Percentiles rank a stretch among this genome's conserved stretches.
These are phyloP conservation scores for Moesziomyces aphidis DNA, from an alignment of 1,284 basidiomycete genomes.

Conservation along the genomic window DNA sequence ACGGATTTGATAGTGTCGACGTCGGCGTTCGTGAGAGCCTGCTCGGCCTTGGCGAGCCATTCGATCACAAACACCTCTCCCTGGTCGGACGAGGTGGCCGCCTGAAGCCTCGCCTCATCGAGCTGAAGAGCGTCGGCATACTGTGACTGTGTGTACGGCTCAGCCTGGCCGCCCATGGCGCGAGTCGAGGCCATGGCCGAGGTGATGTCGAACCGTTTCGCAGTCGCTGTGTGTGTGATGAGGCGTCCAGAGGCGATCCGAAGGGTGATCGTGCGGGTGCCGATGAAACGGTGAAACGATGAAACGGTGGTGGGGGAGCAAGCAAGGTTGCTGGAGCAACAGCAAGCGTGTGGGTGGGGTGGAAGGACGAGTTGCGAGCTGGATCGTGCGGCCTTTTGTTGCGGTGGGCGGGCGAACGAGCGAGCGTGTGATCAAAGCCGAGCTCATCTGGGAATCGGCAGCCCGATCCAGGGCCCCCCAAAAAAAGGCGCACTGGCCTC, in stretches of 20 bases:
- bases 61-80: constrained; percentile 83
- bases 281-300: no score
- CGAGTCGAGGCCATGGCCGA: not conserved
- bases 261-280: no score
- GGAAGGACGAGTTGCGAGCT: no score
- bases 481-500: constrained; percentile 31
- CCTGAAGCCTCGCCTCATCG: constrained; percentile 48
- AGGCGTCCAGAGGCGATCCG: no score
- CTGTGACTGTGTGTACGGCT: constrained; percentile 19
- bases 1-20: constrained; percentile 72
- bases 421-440: no score
- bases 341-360: no score
- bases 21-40: constrained; percentile 70
- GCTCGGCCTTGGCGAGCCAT: constrained; percentile 80
- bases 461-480: constrained; percentile 17
- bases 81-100: constrained; percentile 75
- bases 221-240: no score
- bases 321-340: not conserved
- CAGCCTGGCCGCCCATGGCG: not conserved
- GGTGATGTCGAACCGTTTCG: not conserved
- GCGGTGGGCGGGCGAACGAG: no score
- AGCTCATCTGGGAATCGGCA: not conserved
- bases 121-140: constrained; percentile 38
- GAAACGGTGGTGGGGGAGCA: not conserved
- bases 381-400: not conserved